Evolutionary conservation across 2,329 filamentous ascomycete species (phyloP).

Genomic region (Dothistroma septosporum): DNA sequence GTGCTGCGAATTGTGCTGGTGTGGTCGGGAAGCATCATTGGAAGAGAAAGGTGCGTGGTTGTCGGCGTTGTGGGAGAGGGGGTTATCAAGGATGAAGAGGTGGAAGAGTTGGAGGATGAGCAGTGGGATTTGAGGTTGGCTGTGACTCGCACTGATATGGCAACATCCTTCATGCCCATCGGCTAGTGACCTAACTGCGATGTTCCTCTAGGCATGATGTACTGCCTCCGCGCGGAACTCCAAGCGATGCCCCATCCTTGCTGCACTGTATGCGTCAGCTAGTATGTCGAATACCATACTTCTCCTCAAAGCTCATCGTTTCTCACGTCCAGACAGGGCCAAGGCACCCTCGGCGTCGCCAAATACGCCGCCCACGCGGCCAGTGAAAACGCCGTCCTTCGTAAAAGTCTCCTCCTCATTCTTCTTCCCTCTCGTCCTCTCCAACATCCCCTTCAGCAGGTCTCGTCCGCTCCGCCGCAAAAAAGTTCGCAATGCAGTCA

Average conservation of each 20-base stretch:
- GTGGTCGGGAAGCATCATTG: conserved; percentile 31
- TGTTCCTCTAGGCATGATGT: conserved; percentile 39
- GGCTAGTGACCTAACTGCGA: no score
- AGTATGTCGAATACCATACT: conserved; percentile 2
- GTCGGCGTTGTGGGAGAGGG: neutral
- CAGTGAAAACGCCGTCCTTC: conserved; percentile 29
- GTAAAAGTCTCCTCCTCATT: neutral
- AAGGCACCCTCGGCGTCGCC: conserved; percentile 43
- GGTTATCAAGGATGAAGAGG: conserved; percentile 4
- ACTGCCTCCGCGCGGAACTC: conserved; percentile 50
- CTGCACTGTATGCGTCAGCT: conserved; percentile 49
- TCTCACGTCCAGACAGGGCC: conserved; percentile 4
- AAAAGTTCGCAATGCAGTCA: conserved; percentile 31
- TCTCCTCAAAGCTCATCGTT: neutral
- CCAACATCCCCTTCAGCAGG: neutral
- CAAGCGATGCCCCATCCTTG: conserved; percentile 45
- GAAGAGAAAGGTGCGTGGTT: conserved; percentile 17
- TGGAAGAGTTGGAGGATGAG: conserved; percentile 31
- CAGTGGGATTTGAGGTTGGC: conserved; percentile 37
- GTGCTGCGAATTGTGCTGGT: conserved; percentile 46
- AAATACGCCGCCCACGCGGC: conserved; percentile 29
- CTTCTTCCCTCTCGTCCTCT: no score
- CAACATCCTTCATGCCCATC: no score
- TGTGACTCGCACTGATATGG: conserved; percentile 32
- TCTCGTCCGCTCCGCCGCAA: conserved; percentile 29